Evolutionary conservation across 2,329 filamentous ascomycete species (phyloP), one percentile per base, ranked within the genome.

Genomic region (Pseudocercospora vitis): DNA sequence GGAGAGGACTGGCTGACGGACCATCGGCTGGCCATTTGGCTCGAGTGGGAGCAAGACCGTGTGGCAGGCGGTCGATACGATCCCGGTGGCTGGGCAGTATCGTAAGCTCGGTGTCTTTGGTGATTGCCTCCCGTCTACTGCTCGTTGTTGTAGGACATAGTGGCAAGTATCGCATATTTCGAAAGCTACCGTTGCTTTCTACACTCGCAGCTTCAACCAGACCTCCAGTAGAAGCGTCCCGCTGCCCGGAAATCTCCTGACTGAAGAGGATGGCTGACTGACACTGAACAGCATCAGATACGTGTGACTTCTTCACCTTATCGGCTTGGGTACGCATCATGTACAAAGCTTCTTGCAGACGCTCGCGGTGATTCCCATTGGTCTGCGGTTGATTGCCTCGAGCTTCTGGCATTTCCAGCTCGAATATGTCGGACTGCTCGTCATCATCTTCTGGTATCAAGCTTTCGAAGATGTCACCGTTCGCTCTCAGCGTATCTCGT

Each of bases 1-100:
- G 85, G 1, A 88, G 58, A 9, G 42, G 42, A 12, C 29, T 45
- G 7, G 42, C 6, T 45, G 24, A 12, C n/a, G 6, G 14, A 4
- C 58, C 50, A 46, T 70, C 64, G 6, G 58, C 18, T 23, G 76
- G 73, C 70, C 76, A 78, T n/a, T 19, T 32, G n/a, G 42, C 56
- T 14, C 28, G 26, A 14, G 42, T n/a, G 21, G 50, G 18, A 6
- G 28, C 35, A 9, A 11, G 18, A 19, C 19, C 16, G 3, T 42
- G 12, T 6, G 29, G 6, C 6, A 42, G 24, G 7, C 37, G 8
- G 21, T 59, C 55, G 18, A 63, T 60, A 21, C 53, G 56, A 40
- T 51, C 23, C 14, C 55, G 54, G 33, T 61, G 58, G 29, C 50
- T 55, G 8, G 62, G 53, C 21, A 64, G 47, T 16, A 65, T 35